Evolutionary conservation across 441 rosid species (phyloP).

Genomic region (Erodium texanum): DNA sequence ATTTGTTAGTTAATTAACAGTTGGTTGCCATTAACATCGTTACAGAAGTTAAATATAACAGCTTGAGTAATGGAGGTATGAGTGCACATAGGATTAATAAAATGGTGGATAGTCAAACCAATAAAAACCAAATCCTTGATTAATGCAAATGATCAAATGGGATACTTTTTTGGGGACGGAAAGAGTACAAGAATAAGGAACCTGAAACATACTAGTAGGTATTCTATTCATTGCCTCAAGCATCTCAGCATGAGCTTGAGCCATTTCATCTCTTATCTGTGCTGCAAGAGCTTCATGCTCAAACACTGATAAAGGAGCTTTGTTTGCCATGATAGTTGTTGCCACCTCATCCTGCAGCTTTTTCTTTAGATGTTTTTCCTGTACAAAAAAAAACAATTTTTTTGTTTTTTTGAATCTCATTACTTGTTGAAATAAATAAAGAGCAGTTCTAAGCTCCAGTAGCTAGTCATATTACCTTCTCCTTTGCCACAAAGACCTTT

Average conservation of each 20-base stretch:
- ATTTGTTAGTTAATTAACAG: no score
- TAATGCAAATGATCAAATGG: no score
- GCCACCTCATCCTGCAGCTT: slow-evolving; percentile 34
- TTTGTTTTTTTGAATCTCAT: not conserved
- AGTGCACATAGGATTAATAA: no score
- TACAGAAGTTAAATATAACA: no score
- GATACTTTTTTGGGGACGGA: no score
- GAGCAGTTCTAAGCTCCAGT: not conserved
- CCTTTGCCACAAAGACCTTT: slow-evolving; percentile 21
- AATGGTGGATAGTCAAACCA: no score
- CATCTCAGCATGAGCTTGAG: slow-evolving; percentile 51
- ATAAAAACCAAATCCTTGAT: no score
- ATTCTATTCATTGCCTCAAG: slow-evolving; percentile 34
- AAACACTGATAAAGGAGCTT: slow-evolving; percentile 41
- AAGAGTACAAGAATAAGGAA: slow-evolving; percentile 9
- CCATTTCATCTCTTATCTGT: slow-evolving; percentile 44
- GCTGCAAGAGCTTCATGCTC: slow-evolving; percentile 46
- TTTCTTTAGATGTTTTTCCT: slow-evolving; percentile 38
- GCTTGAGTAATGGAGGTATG: no score
- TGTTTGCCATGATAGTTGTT: slow-evolving; percentile 35
- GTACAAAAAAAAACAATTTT: not conserved
- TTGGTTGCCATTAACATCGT: no score
- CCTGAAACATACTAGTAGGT: slow-evolving; percentile 34
- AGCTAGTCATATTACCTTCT: slow-evolving; percentile 20
- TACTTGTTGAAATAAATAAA: not conserved